Evolutionary conservation across 805 yeast genomes (phyloP).

Genomic region (Blastobotrys mokoenaii): DNA sequence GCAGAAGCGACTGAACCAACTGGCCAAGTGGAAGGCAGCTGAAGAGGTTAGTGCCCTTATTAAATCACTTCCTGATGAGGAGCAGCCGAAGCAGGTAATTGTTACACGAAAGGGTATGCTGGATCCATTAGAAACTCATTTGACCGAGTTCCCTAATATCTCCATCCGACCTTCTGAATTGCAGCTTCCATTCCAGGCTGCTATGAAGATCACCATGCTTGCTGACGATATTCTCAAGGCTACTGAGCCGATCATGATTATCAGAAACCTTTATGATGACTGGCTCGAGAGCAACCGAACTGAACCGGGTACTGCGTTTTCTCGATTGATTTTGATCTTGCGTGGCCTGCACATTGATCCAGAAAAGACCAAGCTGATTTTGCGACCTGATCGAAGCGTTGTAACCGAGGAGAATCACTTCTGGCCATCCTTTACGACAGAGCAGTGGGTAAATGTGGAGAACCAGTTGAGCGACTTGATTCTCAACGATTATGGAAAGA

Average conservation of each 20-base stretch:
- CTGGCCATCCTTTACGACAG: slow-evolving; percentile 87
- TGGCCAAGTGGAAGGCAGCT: slow-evolving; percentile 97
- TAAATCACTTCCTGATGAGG: slow-evolving; percentile 82
- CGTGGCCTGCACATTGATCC: slow-evolving; percentile 73
- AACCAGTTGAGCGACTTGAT: slow-evolving; percentile 81
- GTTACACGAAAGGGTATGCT: slow-evolving; percentile 84
- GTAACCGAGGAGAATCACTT: slow-evolving; percentile 69
- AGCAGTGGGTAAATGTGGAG: slow-evolving; percentile 90
- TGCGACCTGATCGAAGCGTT: slow-evolving; percentile 66
- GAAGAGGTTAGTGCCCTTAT: slow-evolving; percentile 92
- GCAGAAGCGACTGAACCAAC: slow-evolving; percentile 83
- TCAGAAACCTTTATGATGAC: slow-evolving; percentile 87
- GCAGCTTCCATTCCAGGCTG: slow-evolving; percentile 81
- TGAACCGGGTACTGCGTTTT: slow-evolving; percentile 87
- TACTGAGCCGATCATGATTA: slow-evolving; percentile 85
- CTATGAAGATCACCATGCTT: slow-evolving; percentile 72
- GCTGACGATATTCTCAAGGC: slow-evolving; percentile 75
- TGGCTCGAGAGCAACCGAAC: slow-evolving; percentile 55
- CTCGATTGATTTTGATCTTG: slow-evolving; percentile 73
- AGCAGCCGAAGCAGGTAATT: slow-evolving; percentile 88
- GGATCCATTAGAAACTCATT: slow-evolving; percentile 93
- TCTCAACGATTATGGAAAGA: slow-evolving; percentile 72
- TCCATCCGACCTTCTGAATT: slow-evolving; percentile 84
- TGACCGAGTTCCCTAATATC: slow-evolving; percentile 92
- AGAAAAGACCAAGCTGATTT: slow-evolving; percentile 65